phyloP scores from a whole-genome alignment of 1,284 basidiomycete species.

The Austroboletus niveus region DNA sequence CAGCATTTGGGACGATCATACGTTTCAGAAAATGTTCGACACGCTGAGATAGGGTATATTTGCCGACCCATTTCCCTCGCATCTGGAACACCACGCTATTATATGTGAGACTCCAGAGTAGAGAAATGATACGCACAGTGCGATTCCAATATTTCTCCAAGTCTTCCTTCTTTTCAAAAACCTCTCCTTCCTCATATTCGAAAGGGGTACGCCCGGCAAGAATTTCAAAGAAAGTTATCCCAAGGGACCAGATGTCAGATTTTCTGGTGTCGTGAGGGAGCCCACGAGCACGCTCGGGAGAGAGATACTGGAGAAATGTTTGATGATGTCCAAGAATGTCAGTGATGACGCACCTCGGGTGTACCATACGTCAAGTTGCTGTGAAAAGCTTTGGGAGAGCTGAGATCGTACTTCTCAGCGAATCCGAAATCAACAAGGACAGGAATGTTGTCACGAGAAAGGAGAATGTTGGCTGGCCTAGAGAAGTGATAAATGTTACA shows the following conservation, averaged over 20 bases:
- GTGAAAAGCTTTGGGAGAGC: constrained; percentile 67
- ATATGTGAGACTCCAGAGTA: background rate
- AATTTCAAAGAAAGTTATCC: constrained; percentile 91
- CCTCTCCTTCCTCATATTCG: constrained; percentile 78
- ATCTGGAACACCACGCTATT: constrained; percentile 39
- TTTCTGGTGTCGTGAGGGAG: constrained; percentile 88
- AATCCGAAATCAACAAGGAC: constrained; percentile 93
- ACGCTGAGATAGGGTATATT: constrained; percentile 67
- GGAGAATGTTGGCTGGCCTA: constrained; percentile 85
- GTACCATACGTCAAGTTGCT: constrained; percentile 87
- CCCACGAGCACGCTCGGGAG: constrained; percentile 84
- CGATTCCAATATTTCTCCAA: constrained; percentile 82
- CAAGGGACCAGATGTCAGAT: constrained; percentile 91
- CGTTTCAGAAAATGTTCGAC: constrained; percentile 64
- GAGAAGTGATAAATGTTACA: constrained; percentile 1
- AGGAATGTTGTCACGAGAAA: constrained; percentile 71
- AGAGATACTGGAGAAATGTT: constrained; percentile 62
- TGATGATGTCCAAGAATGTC: background rate
- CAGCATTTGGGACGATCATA: constrained; percentile 78
- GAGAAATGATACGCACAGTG: constrained; percentile 48
- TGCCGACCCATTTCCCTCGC: constrained; percentile 82
- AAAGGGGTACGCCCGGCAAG: constrained; percentile 89
- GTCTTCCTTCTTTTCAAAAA: constrained; percentile 79
- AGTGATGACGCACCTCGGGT: constrained; percentile 63
- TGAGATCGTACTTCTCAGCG: constrained; percentile 73